Evolutionary conservation across 805 yeast genomes (phyloP), one percentile per base, ranked within the genome.

Genomic region (Grigorovia humatica): DNA sequence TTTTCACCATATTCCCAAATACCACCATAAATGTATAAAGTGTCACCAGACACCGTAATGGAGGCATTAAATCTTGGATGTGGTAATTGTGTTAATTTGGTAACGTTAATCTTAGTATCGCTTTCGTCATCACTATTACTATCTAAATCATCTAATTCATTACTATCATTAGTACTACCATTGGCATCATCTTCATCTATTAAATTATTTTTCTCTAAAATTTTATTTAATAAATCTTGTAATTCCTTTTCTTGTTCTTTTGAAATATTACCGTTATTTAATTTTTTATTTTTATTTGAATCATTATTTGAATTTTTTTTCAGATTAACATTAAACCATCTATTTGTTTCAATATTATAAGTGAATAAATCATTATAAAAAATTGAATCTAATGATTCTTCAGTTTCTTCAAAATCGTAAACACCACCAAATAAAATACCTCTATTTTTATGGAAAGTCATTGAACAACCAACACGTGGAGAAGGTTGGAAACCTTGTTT

Each of bases 401-500:
- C 98, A 13, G 96, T 91, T 68, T 91, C 99, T 59, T 90, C 96
- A 55, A 78, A 86, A 67, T 91, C 98, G 61, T 79, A 90, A 13
- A 93, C 99, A 60, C 98, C 98, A 42, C 98, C 98, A 71, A 91
- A 93, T 63, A 90, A 61, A 9, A 91, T 77, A 52, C 97, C 97
- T 71, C 97, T 81, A 53, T 95, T 95, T 40, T 58, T 57, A 68
- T 91, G 98, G 57, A 76, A 76, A 9, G 82, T 89, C 83, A 91
- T 79, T 4, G 95, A 83, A 63, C 95, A 85, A 0, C 99, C 98
- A n/a, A 88, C 96, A 60, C 98, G 78, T 13, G 97, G 86, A 1
- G 91, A 80, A 4, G 97, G 97, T 54, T 83, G 89, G 65, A 83
- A 86, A 2, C 96, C 96, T 63, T 88, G 91, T 59, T 87, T 88